Conservation (phyloP, 1,284 basidiomycete genomes). For the Sporisorium reilianum region DNA sequence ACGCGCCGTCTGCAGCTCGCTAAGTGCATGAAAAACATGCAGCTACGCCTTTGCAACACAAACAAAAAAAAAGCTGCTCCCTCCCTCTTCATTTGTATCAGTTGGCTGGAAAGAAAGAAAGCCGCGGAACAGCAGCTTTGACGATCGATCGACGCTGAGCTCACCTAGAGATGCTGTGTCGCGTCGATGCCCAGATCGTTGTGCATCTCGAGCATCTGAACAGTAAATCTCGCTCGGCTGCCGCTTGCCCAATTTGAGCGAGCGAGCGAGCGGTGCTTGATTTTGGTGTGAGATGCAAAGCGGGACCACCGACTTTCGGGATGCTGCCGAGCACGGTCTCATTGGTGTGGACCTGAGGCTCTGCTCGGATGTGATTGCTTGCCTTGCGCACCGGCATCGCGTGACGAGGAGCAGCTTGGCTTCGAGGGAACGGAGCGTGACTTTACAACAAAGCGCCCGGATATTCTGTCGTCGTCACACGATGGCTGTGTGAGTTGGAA, state of each 20-base stretch:
- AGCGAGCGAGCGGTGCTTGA: not conserved
- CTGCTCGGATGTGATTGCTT: not conserved
- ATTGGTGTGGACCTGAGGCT: no score
- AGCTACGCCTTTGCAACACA: constrained; percentile 1
- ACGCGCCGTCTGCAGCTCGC: constrained; percentile 3
- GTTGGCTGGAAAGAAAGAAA: no score
- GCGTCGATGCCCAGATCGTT: no score
- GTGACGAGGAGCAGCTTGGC: constrained; percentile 2
- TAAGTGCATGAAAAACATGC: constrained; percentile 4
- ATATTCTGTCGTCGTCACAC: constrained; percentile 1
- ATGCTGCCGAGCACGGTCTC: no score
- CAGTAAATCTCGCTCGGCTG: not conserved
- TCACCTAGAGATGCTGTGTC: no score
- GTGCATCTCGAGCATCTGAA: not conserved
- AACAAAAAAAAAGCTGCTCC: constrained; percentile 3
- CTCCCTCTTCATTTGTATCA: not conserved
- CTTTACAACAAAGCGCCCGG: not conserved
- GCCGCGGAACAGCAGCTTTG: no score
- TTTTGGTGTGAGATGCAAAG: not conserved
- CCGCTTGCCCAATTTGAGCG: not conserved
- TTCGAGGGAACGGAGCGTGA: not conserved
- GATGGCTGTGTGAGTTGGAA: no score
- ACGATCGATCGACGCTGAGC: not conserved
- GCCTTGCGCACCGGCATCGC: not conserved
- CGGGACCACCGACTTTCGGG: not conserved